Percentiles rank a stretch among this genome's conserved stretches.
These are phyloP conservation scores for Malus asiatica DNA, from an alignment of 306 rosid species.

Conservation along the genomic window DNA sequence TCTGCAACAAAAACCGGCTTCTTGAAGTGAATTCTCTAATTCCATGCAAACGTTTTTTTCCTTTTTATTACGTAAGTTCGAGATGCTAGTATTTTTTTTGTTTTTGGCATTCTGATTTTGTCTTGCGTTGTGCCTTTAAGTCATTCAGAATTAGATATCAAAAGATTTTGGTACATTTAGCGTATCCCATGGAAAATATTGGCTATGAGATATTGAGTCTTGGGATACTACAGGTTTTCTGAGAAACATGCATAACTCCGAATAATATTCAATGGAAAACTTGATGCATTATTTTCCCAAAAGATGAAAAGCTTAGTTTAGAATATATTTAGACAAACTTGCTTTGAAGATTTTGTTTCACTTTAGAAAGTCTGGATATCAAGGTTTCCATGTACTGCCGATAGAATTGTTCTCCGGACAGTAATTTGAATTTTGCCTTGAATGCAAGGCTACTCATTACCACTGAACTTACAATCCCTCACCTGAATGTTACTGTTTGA, in stretches of 20 bases:
- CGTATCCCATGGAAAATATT: no score
- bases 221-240: background rate
- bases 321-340: background rate
- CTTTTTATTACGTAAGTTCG: background rate
- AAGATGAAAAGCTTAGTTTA: background rate
- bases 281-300: background rate
- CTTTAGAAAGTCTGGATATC: background rate
- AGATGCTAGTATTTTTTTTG: no score
- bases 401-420: no score
- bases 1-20: conserved; percentile 6
- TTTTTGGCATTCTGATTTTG: background rate
- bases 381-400: no score
- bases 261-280: no score
- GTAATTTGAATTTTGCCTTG: no score
- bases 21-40: background rate
- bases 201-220: background rate
- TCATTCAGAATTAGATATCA: background rate
- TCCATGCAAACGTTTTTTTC: background rate
- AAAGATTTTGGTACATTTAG: background rate
- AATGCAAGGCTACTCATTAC: no score
- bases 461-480: no score
- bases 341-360: background rate
- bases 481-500: no score
- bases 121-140: background rate
- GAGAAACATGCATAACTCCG: no score